Base-by-base conservation (phyloP, 495 filamentous ascomycete species). In the Penicillium robsamsonii region DNA sequence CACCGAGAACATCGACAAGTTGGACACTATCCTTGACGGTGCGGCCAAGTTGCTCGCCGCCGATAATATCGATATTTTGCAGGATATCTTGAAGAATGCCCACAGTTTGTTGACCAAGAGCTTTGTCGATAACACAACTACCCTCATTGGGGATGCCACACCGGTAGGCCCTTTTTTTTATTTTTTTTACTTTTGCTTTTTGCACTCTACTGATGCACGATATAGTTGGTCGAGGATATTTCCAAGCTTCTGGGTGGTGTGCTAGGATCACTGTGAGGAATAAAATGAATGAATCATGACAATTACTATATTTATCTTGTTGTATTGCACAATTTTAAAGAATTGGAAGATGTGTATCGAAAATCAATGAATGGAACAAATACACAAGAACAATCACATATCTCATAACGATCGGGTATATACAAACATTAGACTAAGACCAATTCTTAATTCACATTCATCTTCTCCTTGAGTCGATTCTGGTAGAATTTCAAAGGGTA, bases 61-160 rank as follows among this genome's bases (percentile, higher is more conserved):
- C 27, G 42, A 63, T 24, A 75, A 71, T 51, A 58, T 72, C 55
- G 58, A 65, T 46, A 60, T 69, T 46, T 42, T 75, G 56, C 64
- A 70, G 35, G 59, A 63, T 50, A 59, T 75, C 18, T 55, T 75
- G 41, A 62, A 56, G 43, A 75, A 72, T 41, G 72, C 72, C 10
- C 64, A 73, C 50, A 27, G 45, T 0, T 52, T 75, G 42, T 44
- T 75, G 53, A 69, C 72, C 31, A 61, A 60, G 52, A 51, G 61
- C 13, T 75, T 75, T 53, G 72, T 75, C 11, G 67, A 73, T 38
- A 74, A 82, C 44, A 82, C 79, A 29, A 72, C 71, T 1, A 74
- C 75, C 25, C 54, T 82, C 46, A 79, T 82, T 56, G 72, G 66
- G 7, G 78, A 79, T 66, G 78, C 77, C 12, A 79, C 77, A 49